These are phyloP conservation scores for Eucalyptus tenuipes DNA, from an alignment of 345 rosid species.

Conservation along the genomic window DNA sequence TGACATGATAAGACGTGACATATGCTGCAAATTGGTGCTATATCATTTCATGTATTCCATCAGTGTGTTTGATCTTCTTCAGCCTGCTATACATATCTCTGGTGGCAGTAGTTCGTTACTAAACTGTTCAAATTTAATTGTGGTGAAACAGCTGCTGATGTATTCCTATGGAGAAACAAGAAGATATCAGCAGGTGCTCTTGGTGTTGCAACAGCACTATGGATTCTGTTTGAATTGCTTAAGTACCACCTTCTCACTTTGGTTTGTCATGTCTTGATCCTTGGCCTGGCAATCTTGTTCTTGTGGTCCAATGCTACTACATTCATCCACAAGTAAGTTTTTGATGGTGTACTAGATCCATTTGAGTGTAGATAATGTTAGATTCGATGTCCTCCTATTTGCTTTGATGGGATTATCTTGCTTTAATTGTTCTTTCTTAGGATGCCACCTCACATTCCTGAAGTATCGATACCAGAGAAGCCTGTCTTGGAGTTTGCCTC, in stretches of 20 bases:
- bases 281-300: slow-evolving; percentile 65
- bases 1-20: background rate
- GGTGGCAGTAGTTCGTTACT: background rate
- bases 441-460: slow-evolving; percentile 32
- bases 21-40: background rate
- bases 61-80: background rate
- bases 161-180: slow-evolving; percentile 95
- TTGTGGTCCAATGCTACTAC: slow-evolving; percentile 82
- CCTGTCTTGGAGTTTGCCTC: slow-evolving; percentile 24
- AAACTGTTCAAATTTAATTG: background rate
- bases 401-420: background rate
- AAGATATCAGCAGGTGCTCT: slow-evolving; percentile 80
- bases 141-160: slow-evolving; percentile 24
- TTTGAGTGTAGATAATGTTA: background rate
- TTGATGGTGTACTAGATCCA: background rate
- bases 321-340: slow-evolving; percentile 79
- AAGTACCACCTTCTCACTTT: slow-evolving; percentile 77
- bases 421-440: slow-evolving; percentile 1
- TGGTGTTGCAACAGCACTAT: slow-evolving; percentile 62
- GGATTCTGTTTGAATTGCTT: slow-evolving; percentile 74
- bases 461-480: slow-evolving; percentile 25
- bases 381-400: background rate
- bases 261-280: slow-evolving; percentile 60
- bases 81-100: background rate
- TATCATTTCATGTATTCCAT: background rate